Evolutionary conservation across 2,329 filamentous ascomycete species (phyloP), one percentile per base, ranked within the genome.

Genomic region (Phyllosticta citribraziliensis): DNA sequence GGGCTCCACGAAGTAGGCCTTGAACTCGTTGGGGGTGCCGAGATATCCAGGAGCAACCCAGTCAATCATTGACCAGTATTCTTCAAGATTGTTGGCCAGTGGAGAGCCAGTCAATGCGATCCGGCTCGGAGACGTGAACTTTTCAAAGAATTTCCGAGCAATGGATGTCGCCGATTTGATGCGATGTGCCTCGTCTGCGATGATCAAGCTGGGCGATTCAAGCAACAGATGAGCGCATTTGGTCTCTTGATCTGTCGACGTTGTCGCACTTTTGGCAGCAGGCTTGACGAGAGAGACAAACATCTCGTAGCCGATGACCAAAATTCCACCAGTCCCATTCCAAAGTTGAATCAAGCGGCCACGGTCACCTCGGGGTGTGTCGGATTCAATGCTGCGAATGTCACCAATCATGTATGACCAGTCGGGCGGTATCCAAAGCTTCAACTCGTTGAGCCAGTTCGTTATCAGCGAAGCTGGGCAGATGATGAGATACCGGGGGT

Each of bases 71-170:
- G 85, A 77, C 69, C 87, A 91, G 69, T 96, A 96, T 67, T 97
- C 92, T 27, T 82, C 77, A 0, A 96, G 84, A 57, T 90, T 88
- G 69, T 96, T 97, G 4, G 89, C 86, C 57, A 97, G 77, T 0
- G 92, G 92, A 0, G 91, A 93, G 0, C 91, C 92, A 0, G 91
- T 96, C 64, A 97, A 78, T 5, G 91, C 92, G 65, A 97, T 88
- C 11, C 91, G 85, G 63, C 81, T 86, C 59, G 77, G 82, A 0
- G 91, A 88, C 63, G 72, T 78, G 69, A 97, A 87, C 11, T 76
- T 72, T 1, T 76, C 75, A 20, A 86, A 83, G 5, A 82, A 79
- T 47, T 72, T 65, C 52, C 84, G 77, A 35, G 87, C 75, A 20
- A 78, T 73, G 0, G 85, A 78, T 0, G 69, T 70, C 0, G 77